phyloP scores from a whole-genome alignment of 2,329 filamentous ascomycete genomes.

The Xylaria digitata region DNA sequence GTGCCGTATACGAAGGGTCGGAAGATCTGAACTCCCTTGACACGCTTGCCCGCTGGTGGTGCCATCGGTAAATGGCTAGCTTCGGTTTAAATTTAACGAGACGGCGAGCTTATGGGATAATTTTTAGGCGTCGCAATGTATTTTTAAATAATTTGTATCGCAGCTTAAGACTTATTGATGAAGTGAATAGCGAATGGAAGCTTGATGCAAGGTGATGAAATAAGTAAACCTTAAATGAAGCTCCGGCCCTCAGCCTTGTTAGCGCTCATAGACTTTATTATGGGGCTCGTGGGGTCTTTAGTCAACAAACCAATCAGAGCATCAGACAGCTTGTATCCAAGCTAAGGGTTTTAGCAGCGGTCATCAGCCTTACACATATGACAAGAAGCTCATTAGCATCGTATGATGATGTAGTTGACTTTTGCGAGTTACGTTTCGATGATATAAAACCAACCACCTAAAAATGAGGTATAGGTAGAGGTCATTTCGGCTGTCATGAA shows the following conservation, averaged over 20 bases:
- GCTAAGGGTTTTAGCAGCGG: conserved; percentile 17
- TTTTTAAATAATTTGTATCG: too few species aligned
- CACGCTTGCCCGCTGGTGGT: conserved; percentile 70
- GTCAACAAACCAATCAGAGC: conserved; percentile 26
- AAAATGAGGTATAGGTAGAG: not conserved
- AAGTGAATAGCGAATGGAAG: not conserved
- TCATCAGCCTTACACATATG: conserved; percentile 38
- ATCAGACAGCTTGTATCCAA: not conserved
- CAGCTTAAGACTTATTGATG: too few species aligned
- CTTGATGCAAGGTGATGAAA: too few species aligned
- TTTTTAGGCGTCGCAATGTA: too few species aligned
- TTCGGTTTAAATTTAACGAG: not conserved
- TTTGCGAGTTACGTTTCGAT: conserved; percentile 17
- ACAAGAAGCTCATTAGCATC: conserved; percentile 29
- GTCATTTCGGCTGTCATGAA: not conserved
- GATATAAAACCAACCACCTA: not conserved
- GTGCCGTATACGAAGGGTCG: conserved; percentile 80
- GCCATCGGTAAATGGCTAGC: conserved; percentile 61
- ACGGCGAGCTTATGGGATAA: conserved; percentile 1
- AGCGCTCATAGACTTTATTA: conserved; percentile 27
- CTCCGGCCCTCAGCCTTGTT: conserved; percentile 18
- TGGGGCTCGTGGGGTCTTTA: not conserved
- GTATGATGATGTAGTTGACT: conserved; percentile 46
- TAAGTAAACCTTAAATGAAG: not conserved
- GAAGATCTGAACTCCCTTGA: conserved; percentile 72